Evolutionary conservation across 2,329 filamentous ascomycete genomes (phyloP), one percentile per base, ranked within the genome.

Genomic region (Apiospora marii): DNA sequence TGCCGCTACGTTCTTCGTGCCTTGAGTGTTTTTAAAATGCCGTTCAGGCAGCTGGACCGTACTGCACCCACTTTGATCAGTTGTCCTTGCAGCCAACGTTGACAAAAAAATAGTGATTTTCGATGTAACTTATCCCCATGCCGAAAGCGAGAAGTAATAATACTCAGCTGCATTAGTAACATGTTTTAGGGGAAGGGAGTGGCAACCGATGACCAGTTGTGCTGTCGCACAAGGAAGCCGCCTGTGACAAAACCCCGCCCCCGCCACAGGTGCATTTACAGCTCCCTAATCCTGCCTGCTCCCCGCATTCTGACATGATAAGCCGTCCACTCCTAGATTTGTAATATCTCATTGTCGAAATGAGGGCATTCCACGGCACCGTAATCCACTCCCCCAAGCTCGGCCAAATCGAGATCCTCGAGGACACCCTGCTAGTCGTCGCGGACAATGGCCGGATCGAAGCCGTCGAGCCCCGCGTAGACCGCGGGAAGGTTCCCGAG

Each of bases 361-460:
- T 69, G 67, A 69, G 49, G n/a, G 74, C 79, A 72, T 85, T 85
- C 69, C 80, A 86, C 73, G 85, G 84, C 71, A 82, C 82, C 6
- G 61, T 85, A 48, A 82, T 86, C 69, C 84, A 87, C 73, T 84
- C 84, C 4, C 76, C 77, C 4, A 76, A 76, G 3, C 79, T 77
- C 1, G 74, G 78, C 0, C 73, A 80, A 13, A 74, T 87, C 3
- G 76, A 81, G 58, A 81, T 87, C 64, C 78, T 86, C 67, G 77
- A 84, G 34, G 75, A 85, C 69, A 77, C 83, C 8, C 72, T 84
- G 41, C 71, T 87, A 49, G 72, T 81, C 14, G 72, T 81, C 69
- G 70, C 75, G 7, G 8, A 70, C 10, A 69, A 79, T 10, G 3
- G 46, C 75, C 22, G 69, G 64, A 19, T 73, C 76, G 1, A 46